These are phyloP conservation scores for Paraphoma chrysanthemicola DNA, from an alignment of 2,329 filamentous ascomycete species.

Conservation along the genomic window DNA sequence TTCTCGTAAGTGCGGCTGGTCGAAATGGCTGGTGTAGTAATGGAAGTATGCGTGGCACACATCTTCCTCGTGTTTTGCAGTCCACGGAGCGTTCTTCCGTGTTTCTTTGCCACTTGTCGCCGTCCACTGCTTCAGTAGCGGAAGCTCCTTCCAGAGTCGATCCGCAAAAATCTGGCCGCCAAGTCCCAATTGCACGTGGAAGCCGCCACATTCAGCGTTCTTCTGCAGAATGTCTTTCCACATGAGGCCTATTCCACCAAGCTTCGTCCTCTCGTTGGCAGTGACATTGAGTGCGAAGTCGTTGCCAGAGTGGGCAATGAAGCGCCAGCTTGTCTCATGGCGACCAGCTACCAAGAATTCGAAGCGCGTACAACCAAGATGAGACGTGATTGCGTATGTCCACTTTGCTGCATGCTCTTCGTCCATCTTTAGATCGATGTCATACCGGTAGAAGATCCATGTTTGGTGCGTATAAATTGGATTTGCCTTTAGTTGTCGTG, in stretches of 20 bases:
- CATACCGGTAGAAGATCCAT: slow-evolving; percentile 96
- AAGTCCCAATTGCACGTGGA: slow-evolving; percentile 90
- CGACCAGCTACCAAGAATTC: slow-evolving; percentile 94
- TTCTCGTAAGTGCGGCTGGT: slow-evolving; percentile 92
- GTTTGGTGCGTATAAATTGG: slow-evolving; percentile 88
- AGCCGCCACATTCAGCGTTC: slow-evolving; percentile 94
- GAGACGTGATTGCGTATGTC: slow-evolving; percentile 98
- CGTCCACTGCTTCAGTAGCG: slow-evolving; percentile 92
- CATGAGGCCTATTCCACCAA: slow-evolving; percentile 93
- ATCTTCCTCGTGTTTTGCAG: slow-evolving; percentile 92
- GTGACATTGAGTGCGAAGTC: slow-evolving; percentile 91
- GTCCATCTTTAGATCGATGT: slow-evolving; percentile 87
- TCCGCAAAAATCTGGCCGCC: slow-evolving; percentile 97
- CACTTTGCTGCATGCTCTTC: slow-evolving; percentile 80
- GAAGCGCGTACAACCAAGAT: slow-evolving; percentile 96
- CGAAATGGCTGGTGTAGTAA: slow-evolving; percentile 98
- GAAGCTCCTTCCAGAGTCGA: slow-evolving; percentile 94
- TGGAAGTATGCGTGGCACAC: slow-evolving; percentile 97
- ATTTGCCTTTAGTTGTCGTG: slow-evolving; percentile 80
- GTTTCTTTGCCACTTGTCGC: slow-evolving; percentile 92
- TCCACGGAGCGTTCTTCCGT: slow-evolving; percentile 89
- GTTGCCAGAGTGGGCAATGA: slow-evolving; percentile 94
- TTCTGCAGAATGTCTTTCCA: slow-evolving; percentile 99
- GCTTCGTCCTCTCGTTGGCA: slow-evolving; percentile 80
- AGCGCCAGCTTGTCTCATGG: slow-evolving; percentile 90